Conservation (phyloP, 768 basidiomycete species). For the Lyophyllum semitale region DNA sequence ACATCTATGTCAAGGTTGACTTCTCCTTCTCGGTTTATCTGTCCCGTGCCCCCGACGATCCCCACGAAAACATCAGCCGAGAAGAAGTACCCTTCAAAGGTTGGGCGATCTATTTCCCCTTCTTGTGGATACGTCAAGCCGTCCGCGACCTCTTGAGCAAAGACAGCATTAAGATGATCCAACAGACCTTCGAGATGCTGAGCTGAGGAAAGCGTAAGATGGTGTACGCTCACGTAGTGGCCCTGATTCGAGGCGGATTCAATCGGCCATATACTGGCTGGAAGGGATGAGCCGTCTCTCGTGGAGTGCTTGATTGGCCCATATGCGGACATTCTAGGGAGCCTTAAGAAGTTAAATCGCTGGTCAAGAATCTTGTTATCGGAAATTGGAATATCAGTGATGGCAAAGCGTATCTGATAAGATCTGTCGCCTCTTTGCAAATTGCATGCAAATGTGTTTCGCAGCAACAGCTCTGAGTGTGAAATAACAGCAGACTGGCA, state of each 20-base stretch:
- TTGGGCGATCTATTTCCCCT: constrained; percentile 46
- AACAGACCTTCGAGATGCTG: constrained; percentile 49
- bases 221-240: constrained; percentile 48
- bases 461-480: background rate
- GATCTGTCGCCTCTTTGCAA: background rate
- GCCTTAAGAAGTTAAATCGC: background rate
- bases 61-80: constrained; percentile 76
- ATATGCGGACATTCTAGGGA: constrained; percentile 66
- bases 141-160: constrained; percentile 72
- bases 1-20: constrained; percentile 37
- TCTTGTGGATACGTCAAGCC: constrained; percentile 90
- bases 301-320: constrained; percentile 50
- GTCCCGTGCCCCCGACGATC: constrained; percentile 34
- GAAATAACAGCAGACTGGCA: background rate
- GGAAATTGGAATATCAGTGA: background rate
- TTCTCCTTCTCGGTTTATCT: constrained; percentile 22
- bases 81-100: constrained; percentile 79
- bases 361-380: background rate
- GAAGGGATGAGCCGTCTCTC: constrained; percentile 30
- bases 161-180: constrained; percentile 58
- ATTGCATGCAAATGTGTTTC: background rate
- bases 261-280: constrained; percentile 50
- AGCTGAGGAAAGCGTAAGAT: constrained; percentile 48
- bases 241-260: constrained; percentile 23
- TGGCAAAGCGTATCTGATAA: background rate